Percentiles rank a stretch among this genome's conserved stretches.
Conservation (phyloP, 2,329 filamentous ascomycete species). For the Sclerotinia glacialis region DNA sequence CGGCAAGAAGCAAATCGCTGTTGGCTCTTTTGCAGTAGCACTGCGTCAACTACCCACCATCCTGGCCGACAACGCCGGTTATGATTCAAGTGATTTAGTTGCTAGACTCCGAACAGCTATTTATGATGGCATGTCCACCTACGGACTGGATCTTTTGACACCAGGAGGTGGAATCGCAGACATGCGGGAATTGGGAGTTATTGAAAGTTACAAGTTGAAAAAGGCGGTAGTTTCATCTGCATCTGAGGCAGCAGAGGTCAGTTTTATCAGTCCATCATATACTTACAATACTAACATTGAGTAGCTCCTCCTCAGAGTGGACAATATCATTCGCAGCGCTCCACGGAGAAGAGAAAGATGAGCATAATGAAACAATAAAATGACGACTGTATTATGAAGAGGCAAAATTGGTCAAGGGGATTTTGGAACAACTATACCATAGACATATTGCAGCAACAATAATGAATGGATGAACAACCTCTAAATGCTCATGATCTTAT, state of each 20-base stretch:
- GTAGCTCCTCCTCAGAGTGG: slow-evolving; percentile 84
- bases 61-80: slow-evolving; percentile 92
- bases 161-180: slow-evolving; percentile 91
- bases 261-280: slow-evolving; percentile 37
- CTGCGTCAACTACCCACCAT: slow-evolving; percentile 94
- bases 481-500: slow-evolving; percentile 3
- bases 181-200: slow-evolving; percentile 91
- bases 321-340: slow-evolving; percentile 95
- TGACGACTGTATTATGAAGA: slow-evolving; percentile 38
- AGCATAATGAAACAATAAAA: slow-evolving; percentile 41
- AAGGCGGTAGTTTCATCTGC: slow-evolving; percentile 95
- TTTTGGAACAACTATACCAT: slow-evolving; percentile 40
- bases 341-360: slow-evolving; percentile 78
- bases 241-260: slow-evolving; percentile 92
- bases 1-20: slow-evolving; percentile 94
- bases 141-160: slow-evolving; percentile 82
- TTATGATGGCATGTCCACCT: slow-evolving; percentile 90
- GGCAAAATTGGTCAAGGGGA: slow-evolving; percentile 28
- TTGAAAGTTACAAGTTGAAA: slow-evolving; percentile 99
- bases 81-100: slow-evolving; percentile 93
- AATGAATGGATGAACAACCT: slow-evolving; percentile 25
- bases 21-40: slow-evolving; percentile 83
- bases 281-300: slow-evolving; percentile 37
- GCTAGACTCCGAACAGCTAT: slow-evolving; percentile 88
- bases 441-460: slow-evolving; percentile 37